Percentiles rank a stretch among this genome's conserved stretches.
phyloP scores from a whole-genome alignment of 2,329 filamentous ascomycete species.

The Exophiala sp. region DNA sequence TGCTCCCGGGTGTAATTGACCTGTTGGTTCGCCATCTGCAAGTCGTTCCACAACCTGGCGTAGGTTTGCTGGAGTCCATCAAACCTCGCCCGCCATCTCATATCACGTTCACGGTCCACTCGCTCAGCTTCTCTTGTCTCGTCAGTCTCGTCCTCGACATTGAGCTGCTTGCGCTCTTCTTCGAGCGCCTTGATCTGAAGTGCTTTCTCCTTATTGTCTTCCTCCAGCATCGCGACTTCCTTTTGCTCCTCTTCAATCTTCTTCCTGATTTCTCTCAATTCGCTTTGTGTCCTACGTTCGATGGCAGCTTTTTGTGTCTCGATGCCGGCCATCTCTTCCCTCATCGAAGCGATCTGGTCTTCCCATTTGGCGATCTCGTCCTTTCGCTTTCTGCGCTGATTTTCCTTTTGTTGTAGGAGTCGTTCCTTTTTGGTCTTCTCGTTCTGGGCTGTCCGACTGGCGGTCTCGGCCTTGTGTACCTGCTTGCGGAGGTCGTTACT shows the following conservation, averaged over 20 bases:
- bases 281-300: conserved; percentile 37
- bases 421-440: conserved; percentile 71
- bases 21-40: conserved; percentile 26
- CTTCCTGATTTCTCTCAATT: conserved; percentile 38
- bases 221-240: conserved; percentile 53
- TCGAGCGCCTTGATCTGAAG: conserved; percentile 57
- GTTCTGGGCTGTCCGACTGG: conserved; percentile 74
- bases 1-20: conserved; percentile 24
- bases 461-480: conserved; percentile 70
- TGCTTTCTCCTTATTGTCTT: conserved; percentile 56
- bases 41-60: conserved; percentile 31
- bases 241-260: conserved; percentile 43
- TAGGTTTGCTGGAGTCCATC: conserved; percentile 41
- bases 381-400: conserved; percentile 55
- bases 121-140: conserved; percentile 48
- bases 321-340: conserved; percentile 43
- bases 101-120: conserved; percentile 45
- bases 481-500: conserved; percentile 78
- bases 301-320: conserved; percentile 40
- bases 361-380: conserved; percentile 56
- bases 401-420: conserved; percentile 54
- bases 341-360: conserved; percentile 49
- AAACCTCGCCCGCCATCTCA: conserved; percentile 43
- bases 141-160: conserved; percentile 43
- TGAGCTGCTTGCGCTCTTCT: conserved; percentile 49